Evolutionary conservation across 2,329 filamentous ascomycete species (phyloP), one percentile per base, ranked within the genome.

Genomic region (Trichoderma gracile): DNA sequence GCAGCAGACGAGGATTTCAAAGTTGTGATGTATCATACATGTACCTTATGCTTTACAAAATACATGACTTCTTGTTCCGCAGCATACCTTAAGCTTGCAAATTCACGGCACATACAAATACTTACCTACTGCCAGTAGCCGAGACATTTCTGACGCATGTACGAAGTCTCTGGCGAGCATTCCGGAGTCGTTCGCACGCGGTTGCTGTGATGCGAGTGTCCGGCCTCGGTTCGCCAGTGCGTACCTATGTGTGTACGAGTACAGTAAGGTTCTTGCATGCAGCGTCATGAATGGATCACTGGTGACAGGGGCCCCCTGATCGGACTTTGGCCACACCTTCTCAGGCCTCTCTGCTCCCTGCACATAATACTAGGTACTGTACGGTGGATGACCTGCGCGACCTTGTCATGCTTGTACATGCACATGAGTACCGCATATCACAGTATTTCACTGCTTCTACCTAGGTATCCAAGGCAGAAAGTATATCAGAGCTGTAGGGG

Each of bases 221-320:
- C 9, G 40, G 21, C 17, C 40, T 33, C 19, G 38, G 40, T 45
- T 27, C 45, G 54, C 54, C 23, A 30, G 27, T 33, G 10, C 21
- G 38, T 40, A 27, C 25, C 25, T 40, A 43, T 33, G 19, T 19
- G 25, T 30, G 19, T 38, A n/a, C n/a, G n/a, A n/a, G n/a, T n/a
- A n/a, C n/a, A n/a, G 40, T 55, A 19, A 33, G n/a, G 19, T 19
- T 7, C 43, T 38, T 33, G 40, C 10, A 60, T 60, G 46, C 57
- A 43, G 57, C 38, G 57, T 52, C 57, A 52, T 45, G 33, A n/a
- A 15, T 53, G 46, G 33, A 33, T 52, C 30, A 58, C 25, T 49
- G 33, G 12, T 12, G 33, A 38, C 33, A 38, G 38, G 33, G 21
- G 15, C 4, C 54, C 54, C 54, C 54, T 56, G 54, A 45, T 45